Conservation (phyloP, 164 flowering plant genomes). For the Vitis labrusca region DNA sequence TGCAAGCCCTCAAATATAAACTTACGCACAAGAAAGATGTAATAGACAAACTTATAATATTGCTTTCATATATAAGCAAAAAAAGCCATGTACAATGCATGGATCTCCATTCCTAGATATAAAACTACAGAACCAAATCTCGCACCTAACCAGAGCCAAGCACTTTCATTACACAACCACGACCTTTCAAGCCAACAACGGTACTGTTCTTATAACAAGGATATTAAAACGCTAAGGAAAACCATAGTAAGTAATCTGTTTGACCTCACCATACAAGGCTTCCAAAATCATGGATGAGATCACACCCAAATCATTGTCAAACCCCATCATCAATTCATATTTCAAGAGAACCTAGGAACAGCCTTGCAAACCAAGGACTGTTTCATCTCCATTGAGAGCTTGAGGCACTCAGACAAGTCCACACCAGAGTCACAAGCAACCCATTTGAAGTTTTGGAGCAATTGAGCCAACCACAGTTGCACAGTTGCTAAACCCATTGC, state of each 20-base stretch:
- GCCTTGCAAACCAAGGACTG: conserved; percentile 48
- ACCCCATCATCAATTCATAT: not conserved
- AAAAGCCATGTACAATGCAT: no score
- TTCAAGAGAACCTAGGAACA: conserved; percentile 35
- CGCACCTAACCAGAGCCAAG: no score
- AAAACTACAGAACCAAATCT: no score
- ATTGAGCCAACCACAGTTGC: conserved; percentile 66
- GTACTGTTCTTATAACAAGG: no score
- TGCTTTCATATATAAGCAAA: no score
- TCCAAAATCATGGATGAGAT: conserved; percentile 7
- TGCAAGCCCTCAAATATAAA: no score
- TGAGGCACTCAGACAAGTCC: conserved; percentile 51
- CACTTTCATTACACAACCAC: no score
- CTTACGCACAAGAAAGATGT: no score
- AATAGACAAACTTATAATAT: no score
- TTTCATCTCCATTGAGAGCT: conserved; percentile 69
- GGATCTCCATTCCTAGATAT: no score
- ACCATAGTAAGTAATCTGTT: not conserved
- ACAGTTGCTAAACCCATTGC: conserved; percentile 63
- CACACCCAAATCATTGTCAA: not conserved
- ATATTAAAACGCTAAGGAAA: no score
- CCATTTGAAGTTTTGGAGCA: conserved; percentile 59
- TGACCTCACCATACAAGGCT: conserved; percentile 1
- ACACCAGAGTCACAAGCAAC: conserved; percentile 28
- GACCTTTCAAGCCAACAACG: no score